Percentiles rank a stretch among this genome's conserved stretches.
Conservation (phyloP, 1,284 basidiomycete genomes). For the Ceratobasidium papillatum region DNA sequence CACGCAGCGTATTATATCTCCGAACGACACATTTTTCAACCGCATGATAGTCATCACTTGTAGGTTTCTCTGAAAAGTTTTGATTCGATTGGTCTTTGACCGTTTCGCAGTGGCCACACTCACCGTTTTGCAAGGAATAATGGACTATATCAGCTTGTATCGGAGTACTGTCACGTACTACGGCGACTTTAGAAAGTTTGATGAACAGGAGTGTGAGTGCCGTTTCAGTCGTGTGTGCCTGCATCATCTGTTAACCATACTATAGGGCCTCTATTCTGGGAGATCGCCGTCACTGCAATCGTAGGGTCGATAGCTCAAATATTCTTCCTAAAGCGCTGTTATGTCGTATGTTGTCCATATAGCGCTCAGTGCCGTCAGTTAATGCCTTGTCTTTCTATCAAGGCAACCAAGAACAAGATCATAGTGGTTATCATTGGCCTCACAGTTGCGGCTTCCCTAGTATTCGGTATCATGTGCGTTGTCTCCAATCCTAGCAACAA, state of each 20-base stretch:
- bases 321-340: slow-evolving; percentile 43
- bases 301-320: slow-evolving; percentile 39
- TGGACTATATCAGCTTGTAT: slow-evolving; percentile 42
- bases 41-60: neutral
- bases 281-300: slow-evolving; percentile 43
- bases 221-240: neutral
- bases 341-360: slow-evolving; percentile 17
- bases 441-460: slow-evolving; percentile 22
- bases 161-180: slow-evolving; percentile 37
- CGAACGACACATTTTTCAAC: neutral
- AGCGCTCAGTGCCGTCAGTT: neutral
- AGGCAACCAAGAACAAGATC: slow-evolving; percentile 43
- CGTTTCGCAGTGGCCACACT: neutral
- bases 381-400: neutral
- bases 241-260: neutral
- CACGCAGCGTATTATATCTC: slow-evolving; percentile 16
- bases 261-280: slow-evolving; percentile 38
- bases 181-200: slow-evolving; percentile 42
- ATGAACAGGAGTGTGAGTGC: slow-evolving; percentile 39
- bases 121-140: slow-evolving; percentile 33
- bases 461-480: slow-evolving; percentile 21
- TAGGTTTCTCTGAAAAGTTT: slow-evolving; percentile 18
- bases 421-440: slow-evolving; percentile 14
- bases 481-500: neutral
- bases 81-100: neutral